phyloP scores from a whole-genome alignment of 164 flowering plant genomes.

The Cinnamomum micranthum region DNA sequence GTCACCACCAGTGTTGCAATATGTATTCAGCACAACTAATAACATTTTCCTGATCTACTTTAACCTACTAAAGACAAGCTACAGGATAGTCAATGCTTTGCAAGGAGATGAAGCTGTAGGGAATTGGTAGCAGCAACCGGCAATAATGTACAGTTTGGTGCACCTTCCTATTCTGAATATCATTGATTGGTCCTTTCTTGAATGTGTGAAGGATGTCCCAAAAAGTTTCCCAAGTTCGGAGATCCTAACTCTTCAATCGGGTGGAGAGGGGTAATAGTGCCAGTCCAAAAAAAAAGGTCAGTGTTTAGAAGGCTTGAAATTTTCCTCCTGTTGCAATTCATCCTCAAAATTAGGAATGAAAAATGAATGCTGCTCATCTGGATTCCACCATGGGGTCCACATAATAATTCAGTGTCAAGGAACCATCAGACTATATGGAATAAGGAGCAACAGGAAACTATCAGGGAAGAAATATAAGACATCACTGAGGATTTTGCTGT shows the following conservation, averaged over 20 bases:
- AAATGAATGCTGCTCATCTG: neutral
- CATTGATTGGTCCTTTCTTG: neutral
- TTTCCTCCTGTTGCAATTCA: neutral
- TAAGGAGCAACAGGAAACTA: neutral
- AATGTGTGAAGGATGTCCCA: neutral
- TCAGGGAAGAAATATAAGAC: neutral
- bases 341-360: neutral
- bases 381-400: neutral
- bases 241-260: neutral
- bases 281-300: neutral
- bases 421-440: neutral
- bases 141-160: neutral
- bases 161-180: neutral
- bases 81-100: no score
- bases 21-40: no score
- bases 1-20: no score
- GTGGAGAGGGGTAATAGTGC: neutral
- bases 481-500: conserved; percentile 57
- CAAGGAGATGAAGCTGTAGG: neutral
- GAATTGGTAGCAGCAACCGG: neutral
- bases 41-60: no score
- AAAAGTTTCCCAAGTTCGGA: neutral
- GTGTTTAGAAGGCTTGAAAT: neutral
- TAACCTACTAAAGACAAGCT: no score
- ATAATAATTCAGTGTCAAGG: neutral